Evolutionary conservation across 192 early-diverging fungal species (phyloP).

Genomic region (Phlyctochytrium planicorne): DNA sequence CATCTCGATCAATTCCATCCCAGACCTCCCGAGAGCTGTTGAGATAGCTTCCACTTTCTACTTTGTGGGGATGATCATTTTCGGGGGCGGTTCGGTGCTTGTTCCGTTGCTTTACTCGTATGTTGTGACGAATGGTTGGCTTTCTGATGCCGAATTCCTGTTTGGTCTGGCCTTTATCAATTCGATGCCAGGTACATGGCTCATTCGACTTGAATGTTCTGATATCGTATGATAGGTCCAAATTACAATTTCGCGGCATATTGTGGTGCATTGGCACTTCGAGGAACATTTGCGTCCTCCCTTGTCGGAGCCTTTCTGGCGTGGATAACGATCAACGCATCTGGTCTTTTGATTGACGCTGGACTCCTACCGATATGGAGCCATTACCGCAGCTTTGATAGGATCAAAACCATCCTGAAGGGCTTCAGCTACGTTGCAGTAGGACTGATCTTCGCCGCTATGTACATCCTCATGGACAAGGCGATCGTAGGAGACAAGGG

Average conservation of each 20-base stretch:
- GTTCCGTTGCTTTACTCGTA: slow-evolving; percentile 51
- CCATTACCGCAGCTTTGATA: slow-evolving; percentile 9
- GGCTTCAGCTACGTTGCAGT: slow-evolving; percentile 56
- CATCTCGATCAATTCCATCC: slow-evolving; percentile 38
- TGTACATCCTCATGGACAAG: slow-evolving; percentile 44
- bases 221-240: no score
- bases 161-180: slow-evolving; percentile 65
- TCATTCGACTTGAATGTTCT: no score
- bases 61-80: slow-evolving; percentile 61
- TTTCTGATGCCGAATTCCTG: slow-evolving; percentile 55
- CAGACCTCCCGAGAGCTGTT: slow-evolving; percentile 10
- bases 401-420: background rate
- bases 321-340: slow-evolving; percentile 61
- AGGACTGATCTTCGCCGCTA: slow-evolving; percentile 53
- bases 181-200: slow-evolving; percentile 46
- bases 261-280: slow-evolving; percentile 58
- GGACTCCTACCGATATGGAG: slow-evolving; percentile 65
- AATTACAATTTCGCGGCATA: slow-evolving; percentile 72
- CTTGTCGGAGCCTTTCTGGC: slow-evolving; percentile 55
- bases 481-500: slow-evolving; percentile 20
- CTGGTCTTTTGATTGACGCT: slow-evolving; percentile 61
- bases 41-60: slow-evolving; percentile 54
- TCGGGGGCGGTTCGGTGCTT: slow-evolving; percentile 67
- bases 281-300: slow-evolving; percentile 22
- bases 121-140: slow-evolving; percentile 56